phyloP scores from a whole-genome alignment of 2,329 filamentous ascomycete species.

The Ceratocystis colombiana region DNA sequence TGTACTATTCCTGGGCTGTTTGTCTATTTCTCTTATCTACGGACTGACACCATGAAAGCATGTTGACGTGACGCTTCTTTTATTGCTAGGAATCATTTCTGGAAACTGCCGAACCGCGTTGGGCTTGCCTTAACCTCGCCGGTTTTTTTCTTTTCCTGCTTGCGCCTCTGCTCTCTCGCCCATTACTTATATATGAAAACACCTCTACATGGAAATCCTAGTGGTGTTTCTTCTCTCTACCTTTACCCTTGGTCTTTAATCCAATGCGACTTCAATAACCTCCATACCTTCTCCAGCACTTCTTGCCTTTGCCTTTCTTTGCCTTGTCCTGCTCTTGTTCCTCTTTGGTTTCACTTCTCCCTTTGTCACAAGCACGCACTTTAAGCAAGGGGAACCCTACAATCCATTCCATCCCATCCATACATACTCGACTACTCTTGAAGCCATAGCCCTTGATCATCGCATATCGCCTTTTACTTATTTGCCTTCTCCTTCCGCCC shows the following conservation, averaged over 20 bases:
- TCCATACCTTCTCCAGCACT: neutral
- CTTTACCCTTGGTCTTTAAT: neutral
- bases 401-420: no score
- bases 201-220: neutral
- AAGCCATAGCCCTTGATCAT: no score
- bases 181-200: neutral
- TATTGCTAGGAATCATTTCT: conserved; percentile 8
- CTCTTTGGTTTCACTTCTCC: no score
- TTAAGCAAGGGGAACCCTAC: conserved; percentile 2
- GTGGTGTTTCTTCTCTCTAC: neutral
- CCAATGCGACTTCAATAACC: neutral
- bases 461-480: no score
- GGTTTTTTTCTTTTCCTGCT: neutral
- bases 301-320: neutral
- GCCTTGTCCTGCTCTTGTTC: neutral
- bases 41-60: no score
- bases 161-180: neutral
- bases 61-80: conserved; percentile 1
- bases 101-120: conserved; percentile 1
- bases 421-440: no score
- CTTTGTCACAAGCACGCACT: neutral
- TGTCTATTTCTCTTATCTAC: no score
- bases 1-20: no score
- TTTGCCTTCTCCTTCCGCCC: no score
- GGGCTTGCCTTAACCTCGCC: neutral